Percentiles rank a stretch among this genome's conserved stretches.
phyloP scores from a whole-genome alignment of 257 asterid species.

The Rehmannia glutinosa region DNA sequence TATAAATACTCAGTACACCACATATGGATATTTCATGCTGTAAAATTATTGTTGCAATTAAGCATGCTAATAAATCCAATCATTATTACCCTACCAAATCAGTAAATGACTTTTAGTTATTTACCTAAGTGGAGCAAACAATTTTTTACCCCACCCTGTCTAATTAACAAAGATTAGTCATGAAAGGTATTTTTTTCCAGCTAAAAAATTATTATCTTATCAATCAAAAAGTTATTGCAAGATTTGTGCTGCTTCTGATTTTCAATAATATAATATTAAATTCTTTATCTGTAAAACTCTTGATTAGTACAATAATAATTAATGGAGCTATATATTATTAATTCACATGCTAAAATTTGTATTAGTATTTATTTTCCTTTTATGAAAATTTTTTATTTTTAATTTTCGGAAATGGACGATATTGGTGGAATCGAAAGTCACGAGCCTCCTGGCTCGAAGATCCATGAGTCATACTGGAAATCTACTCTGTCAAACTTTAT shows the following conservation, averaged over 20 bases:
- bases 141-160: slow-evolving; percentile 2
- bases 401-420: neutral
- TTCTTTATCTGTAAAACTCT: neutral
- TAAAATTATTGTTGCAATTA: neutral
- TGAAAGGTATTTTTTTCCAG: neutral
- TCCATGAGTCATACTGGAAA: slow-evolving; percentile 6
- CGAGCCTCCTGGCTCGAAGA: slow-evolving; percentile 30
- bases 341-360: neutral
- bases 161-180: neutral
- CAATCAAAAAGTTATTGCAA: neutral
- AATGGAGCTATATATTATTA: neutral
- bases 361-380: neutral
- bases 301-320: neutral
- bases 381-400: neutral
- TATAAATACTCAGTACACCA: no score
- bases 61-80: neutral
- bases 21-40: no score
- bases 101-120: slow-evolving; percentile 6
- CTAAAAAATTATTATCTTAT: neutral
- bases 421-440: slow-evolving; percentile 29
- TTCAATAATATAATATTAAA: no score
- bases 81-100: neutral
- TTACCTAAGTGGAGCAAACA: slow-evolving; percentile 18
- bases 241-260: neutral
- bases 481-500: neutral